These are phyloP conservation scores for Conticribra guillardii DNA, from an alignment of 108 stramenopile genomes.

Conservation along the genomic window DNA sequence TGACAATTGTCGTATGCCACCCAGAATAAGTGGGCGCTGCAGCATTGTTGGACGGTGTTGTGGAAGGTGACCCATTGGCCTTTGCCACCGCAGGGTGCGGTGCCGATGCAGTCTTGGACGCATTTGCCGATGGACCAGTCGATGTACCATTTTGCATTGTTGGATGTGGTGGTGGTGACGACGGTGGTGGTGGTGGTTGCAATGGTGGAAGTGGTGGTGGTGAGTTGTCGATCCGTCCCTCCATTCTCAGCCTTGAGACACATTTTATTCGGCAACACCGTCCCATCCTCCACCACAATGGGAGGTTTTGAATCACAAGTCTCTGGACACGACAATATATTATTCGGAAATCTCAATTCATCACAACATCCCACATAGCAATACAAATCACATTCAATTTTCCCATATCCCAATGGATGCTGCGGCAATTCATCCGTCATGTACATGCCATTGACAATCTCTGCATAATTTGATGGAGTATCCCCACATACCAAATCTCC, in stretches of 20 bases:
- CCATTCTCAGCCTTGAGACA: constrained; percentile 2
- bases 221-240: not conserved
- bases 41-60: constrained; percentile 11
- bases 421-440: constrained; percentile 5
- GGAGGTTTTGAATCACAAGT: not conserved
- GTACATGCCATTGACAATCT: not conserved
- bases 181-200: not conserved
- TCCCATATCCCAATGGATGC: constrained; percentile 4
- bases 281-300: not conserved
- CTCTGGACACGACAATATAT: constrained; percentile 18
- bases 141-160: constrained; percentile 13
- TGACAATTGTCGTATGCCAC: not conserved
- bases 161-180: not conserved
- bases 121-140: constrained; percentile 15
- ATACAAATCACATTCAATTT: constrained; percentile 10
- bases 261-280: constrained; percentile 11
- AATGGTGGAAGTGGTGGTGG: not conserved
- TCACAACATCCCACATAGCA: constrained; percentile 15
- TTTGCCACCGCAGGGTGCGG: constrained; percentile 9
- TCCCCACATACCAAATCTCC: constrained; percentile 46
- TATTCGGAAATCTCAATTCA: constrained; percentile 4
- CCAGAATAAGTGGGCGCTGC: constrained; percentile 12
- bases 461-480: constrained; percentile 5
- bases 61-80: constrained; percentile 8
- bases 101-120: constrained; percentile 2